phyloP scores from a whole-genome alignment of 371 early-diverging fungal genomes.

The Apophysomyces ossiformis region DNA sequence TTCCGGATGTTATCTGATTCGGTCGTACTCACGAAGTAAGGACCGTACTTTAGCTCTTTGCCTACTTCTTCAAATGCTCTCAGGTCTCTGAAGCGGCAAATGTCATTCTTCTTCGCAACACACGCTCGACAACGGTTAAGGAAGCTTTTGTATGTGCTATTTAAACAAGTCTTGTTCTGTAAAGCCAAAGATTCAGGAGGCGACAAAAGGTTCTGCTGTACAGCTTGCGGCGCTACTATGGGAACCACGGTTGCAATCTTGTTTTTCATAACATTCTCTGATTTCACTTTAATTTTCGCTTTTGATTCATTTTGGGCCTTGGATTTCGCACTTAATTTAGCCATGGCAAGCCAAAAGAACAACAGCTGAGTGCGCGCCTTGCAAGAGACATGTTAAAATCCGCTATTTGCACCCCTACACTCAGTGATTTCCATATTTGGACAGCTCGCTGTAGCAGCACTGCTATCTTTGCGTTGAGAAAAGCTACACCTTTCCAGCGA shows the following conservation, averaged over 20 bases:
- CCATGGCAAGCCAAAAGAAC: too few relatives aligned
- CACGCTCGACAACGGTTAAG: constrained; percentile 15
- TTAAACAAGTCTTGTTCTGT: not conserved
- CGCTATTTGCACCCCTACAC: too few relatives aligned
- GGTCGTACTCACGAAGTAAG: constrained; percentile 15
- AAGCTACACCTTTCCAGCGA: too few relatives aligned
- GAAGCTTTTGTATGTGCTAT: not conserved
- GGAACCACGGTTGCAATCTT: not conserved
- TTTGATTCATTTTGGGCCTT: not conserved
- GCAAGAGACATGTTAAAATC: too few relatives aligned
- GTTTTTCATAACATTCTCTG: not conserved
- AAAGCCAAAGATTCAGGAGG: not conserved
- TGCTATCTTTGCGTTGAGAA: too few relatives aligned
- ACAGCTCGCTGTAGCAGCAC: too few relatives aligned
- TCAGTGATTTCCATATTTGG: too few relatives aligned
- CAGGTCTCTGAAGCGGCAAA: constrained; percentile 21
- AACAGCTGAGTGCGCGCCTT: too few relatives aligned
- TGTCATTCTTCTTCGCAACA: constrained; percentile 16
- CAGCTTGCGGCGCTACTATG: not conserved
- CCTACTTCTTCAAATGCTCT: constrained; percentile 10
- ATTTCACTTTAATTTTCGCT: not conserved
- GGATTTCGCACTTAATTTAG: not conserved
- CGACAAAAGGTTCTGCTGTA: not conserved
- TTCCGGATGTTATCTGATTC: constrained; percentile 8
- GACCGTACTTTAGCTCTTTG: constrained; percentile 5